These are phyloP conservation scores for Thraustochytrium sp. DNA, from an alignment of 352 stramenopile genomes.

Conservation along the genomic window DNA sequence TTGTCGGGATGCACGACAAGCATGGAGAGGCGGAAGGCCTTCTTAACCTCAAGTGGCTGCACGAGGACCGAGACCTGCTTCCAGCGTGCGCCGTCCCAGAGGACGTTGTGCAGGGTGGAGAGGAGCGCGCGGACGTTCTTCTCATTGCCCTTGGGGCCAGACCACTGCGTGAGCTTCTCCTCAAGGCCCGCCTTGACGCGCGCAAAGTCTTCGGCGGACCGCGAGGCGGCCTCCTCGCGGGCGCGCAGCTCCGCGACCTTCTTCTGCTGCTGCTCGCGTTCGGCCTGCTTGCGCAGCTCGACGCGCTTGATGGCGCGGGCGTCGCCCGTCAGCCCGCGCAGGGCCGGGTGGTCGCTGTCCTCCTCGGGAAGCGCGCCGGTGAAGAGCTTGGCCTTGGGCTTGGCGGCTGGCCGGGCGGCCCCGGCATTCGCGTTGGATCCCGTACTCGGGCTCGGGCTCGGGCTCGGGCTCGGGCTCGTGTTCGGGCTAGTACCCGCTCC, in stretches of 20 bases:
- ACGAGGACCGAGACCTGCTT: conserved; percentile 75
- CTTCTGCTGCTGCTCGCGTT: conserved; percentile 1
- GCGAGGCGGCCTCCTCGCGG: not conserved
- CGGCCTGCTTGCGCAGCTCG: conserved; percentile 1
- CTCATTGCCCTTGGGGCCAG: conserved; percentile 51
- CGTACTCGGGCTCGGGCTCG: too few relatives aligned
- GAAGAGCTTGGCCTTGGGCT: not conserved
- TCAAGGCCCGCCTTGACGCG: not conserved
- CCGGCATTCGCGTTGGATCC: too few relatives aligned
- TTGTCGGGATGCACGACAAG: conserved; percentile 85
- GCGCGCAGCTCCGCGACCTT: conserved; percentile 36
- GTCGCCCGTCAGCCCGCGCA: not conserved
- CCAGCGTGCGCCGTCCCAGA: conserved; percentile 81
- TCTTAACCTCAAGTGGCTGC: conserved; percentile 77
- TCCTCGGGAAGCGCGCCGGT: not conserved
- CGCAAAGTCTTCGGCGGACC: not conserved
- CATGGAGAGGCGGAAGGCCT: conserved; percentile 81
- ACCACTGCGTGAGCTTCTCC: not conserved
- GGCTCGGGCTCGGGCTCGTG: too few relatives aligned
- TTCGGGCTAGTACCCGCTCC: too few relatives aligned
- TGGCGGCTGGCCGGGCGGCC: too few relatives aligned
- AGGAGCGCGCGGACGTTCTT: conserved; percentile 83
- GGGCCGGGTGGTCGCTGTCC: not conserved
- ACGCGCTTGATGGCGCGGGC: not conserved
- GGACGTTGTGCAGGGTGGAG: conserved; percentile 79